Evolutionary conservation across 2,329 filamentous ascomycete species (phyloP).

Genomic region (Hirsutella thompsonii): DNA sequence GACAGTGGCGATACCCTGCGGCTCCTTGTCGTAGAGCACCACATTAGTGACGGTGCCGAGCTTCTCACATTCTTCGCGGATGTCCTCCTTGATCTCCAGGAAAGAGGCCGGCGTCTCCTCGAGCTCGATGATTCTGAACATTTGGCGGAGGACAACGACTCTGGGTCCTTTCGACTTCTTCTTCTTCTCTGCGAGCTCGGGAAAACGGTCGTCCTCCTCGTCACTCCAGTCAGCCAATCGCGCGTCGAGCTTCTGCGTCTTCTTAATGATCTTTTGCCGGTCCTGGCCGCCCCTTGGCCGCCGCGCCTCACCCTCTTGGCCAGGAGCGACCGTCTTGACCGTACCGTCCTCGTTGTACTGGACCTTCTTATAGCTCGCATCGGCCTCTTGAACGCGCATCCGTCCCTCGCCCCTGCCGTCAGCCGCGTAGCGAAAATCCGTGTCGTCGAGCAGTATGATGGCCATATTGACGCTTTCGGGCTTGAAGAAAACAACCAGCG

Average conservation of each 20-base stretch:
- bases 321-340: slow-evolving; percentile 25
- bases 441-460: slow-evolving; percentile 69
- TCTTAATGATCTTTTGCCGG: slow-evolving; percentile 81
- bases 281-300: slow-evolving; percentile 49
- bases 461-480: slow-evolving; percentile 84
- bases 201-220: slow-evolving; percentile 68
- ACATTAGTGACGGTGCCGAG: slow-evolving; percentile 84
- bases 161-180: slow-evolving; percentile 64
- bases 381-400: slow-evolving; percentile 75
- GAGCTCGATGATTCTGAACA: slow-evolving; percentile 81
- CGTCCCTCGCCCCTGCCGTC: slow-evolving; percentile 42
- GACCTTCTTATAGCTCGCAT: slow-evolving; percentile 83
- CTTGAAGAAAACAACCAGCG: slow-evolving; percentile 87
- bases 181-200: slow-evolving; percentile 24
- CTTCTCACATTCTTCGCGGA: slow-evolving; percentile 79
- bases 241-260: slow-evolving; percentile 81
- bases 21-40: slow-evolving; percentile 76
- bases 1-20: slow-evolving; percentile 73
- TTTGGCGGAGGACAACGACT: slow-evolving; percentile 76
- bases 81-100: slow-evolving; percentile 88
- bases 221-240: slow-evolving; percentile 75
- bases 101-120: slow-evolving; percentile 73
- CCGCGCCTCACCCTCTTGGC: slow-evolving; percentile 24
- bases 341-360: too few relatives aligned
- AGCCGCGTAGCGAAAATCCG: slow-evolving; percentile 57